These are phyloP conservation scores for Patellaria atrata DNA, from an alignment of 495 filamentous ascomycete genomes.

Conservation along the genomic window DNA sequence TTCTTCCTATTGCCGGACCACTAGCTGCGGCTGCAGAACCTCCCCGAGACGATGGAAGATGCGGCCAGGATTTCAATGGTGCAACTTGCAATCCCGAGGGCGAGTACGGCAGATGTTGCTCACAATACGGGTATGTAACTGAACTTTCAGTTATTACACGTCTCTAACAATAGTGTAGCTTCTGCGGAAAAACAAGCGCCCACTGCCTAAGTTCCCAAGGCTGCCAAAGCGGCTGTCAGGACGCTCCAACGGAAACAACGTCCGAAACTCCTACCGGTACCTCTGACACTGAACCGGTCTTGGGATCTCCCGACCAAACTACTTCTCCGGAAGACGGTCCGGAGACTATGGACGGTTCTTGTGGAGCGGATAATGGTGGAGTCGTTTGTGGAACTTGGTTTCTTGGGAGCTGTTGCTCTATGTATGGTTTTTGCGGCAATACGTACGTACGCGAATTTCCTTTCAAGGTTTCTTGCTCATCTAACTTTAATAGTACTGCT, in stretches of 20 bases:
- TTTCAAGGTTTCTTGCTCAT: too few species aligned
- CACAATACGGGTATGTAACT: conserved; percentile 21
- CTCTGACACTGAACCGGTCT: conserved; percentile 8
- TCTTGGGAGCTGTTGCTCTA: conserved; percentile 35
- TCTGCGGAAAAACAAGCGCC: conserved; percentile 25
- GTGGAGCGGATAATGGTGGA: conserved; percentile 31
- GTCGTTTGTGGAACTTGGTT: conserved; percentile 36
- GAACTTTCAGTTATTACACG: neutral
- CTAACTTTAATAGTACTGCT: conserved; percentile 15
- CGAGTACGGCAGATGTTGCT: conserved; percentile 23
- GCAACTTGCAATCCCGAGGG: conserved; percentile 22
- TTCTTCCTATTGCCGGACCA: neutral
- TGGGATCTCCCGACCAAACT: conserved; percentile 15
- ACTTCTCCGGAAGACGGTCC: conserved; percentile 27
- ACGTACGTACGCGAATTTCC: conserved; percentile 8
- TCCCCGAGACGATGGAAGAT: conserved; percentile 16
- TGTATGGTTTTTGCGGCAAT: conserved; percentile 34
- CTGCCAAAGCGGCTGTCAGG: conserved; percentile 28
- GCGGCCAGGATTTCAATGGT: conserved; percentile 23
- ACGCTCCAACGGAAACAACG: neutral
- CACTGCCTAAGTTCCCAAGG: conserved; percentile 19
- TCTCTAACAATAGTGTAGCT: conserved; percentile 5
- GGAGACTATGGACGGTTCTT: conserved; percentile 31
- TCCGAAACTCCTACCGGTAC: conserved; percentile 3
- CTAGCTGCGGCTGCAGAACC: too few species aligned